Base-by-base conservation (phyloP, 1,284 basidiomycete genomes). In the Peniophora sp. region DNA sequence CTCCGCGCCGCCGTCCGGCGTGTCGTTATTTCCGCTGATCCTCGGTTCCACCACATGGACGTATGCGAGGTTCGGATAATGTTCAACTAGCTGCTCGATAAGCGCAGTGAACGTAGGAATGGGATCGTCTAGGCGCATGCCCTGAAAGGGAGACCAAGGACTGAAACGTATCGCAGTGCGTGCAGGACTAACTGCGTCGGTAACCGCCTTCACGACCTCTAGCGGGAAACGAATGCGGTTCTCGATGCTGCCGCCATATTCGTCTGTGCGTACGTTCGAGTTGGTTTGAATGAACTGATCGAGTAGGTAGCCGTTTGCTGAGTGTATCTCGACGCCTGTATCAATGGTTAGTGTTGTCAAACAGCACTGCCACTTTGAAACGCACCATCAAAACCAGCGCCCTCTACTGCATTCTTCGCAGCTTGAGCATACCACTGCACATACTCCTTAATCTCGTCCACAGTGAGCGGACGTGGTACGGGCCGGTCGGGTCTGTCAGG, bases 231-330 rank as follows among this genome's bases (percentile, higher is more conserved):
- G 64, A 2, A 65, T 58, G 17, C 82, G 67, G 61, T 81, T 81
- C 63, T 79, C 75, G 25, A 79, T 53, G 3, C 69, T 69, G 2
- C 80, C 81, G 8, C 81, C 81, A 60, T 80, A 85, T 38, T 70
- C 65, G 63, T 85, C 81, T 12, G 73, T 77, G 27, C 80, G 74
- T 36, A 70, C 66, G 66, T 83, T 83, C 44, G 67, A 58, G 6
- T 59, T 57, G 49, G 65, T 61, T 36, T 69, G 64, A 23, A 71
- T 43, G 59, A 72, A 74, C 55, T 72, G 65, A 58, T 69, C 67
- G 45, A 69, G 50, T 6, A 73, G 58, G 56, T 70, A 72, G 6
- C 72, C 71, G 50, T 71, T 67, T 11, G 69, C 68, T 44, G 56
- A 58, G 53, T 70, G 68, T 22, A 71, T 57, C 59, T 70, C 67